Percentiles rank a stretch among this genome's conserved stretches.
These are phyloP conservation scores for Paspalum notatum DNA, from an alignment of 176 grass and related monocot genomes.

Conservation along the genomic window DNA sequence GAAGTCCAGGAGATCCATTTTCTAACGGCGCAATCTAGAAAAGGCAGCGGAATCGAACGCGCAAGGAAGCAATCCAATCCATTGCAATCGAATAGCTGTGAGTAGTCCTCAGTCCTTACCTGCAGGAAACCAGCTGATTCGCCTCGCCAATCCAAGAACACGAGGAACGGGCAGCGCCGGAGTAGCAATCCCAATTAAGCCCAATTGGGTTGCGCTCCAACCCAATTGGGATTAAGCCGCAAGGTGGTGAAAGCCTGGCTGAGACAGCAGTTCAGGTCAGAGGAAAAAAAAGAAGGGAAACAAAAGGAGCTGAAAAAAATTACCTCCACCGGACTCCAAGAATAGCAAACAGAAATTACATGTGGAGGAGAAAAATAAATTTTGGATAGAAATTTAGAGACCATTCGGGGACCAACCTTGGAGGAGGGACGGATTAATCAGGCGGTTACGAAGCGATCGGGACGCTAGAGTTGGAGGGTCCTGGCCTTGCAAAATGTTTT, in stretches of 20 bases:
- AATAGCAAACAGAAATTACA: slow-evolving; percentile 48
- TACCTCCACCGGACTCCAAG: slow-evolving; percentile 52
- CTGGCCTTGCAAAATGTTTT: slow-evolving; percentile 43
- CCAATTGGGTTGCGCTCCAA: slow-evolving; percentile 56
- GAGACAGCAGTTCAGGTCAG: slow-evolving; percentile 52
- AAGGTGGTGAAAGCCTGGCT: slow-evolving; percentile 54
- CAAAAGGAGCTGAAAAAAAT: slow-evolving; percentile 14
- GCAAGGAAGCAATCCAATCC: slow-evolving; percentile 32
- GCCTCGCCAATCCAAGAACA: slow-evolving; percentile 49
- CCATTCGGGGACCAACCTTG: slow-evolving; percentile 54
- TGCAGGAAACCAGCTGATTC: slow-evolving; percentile 33
- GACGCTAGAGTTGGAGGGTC: slow-evolving; percentile 17
- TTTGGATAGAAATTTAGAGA: slow-evolving; percentile 40
- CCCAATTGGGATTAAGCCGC: slow-evolving; percentile 58
- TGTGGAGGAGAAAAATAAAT: slow-evolving; percentile 7
- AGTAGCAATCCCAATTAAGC: slow-evolving; percentile 49
- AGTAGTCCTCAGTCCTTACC: slow-evolving; percentile 49
- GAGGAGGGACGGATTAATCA: slow-evolving; percentile 45
- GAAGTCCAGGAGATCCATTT: slow-evolving; percentile 37
- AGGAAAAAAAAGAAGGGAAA: slow-evolving; percentile 40
- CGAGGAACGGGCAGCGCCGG: slow-evolving; percentile 27
- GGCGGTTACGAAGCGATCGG: slow-evolving; percentile 52
- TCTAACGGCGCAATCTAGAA: slow-evolving; percentile 25
- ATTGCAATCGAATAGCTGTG: slow-evolving; percentile 36
- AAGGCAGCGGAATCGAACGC: slow-evolving; percentile 25